Base-by-base conservation (phyloP, 139 green algal species). In the Desmodesmus armatus region DNA sequence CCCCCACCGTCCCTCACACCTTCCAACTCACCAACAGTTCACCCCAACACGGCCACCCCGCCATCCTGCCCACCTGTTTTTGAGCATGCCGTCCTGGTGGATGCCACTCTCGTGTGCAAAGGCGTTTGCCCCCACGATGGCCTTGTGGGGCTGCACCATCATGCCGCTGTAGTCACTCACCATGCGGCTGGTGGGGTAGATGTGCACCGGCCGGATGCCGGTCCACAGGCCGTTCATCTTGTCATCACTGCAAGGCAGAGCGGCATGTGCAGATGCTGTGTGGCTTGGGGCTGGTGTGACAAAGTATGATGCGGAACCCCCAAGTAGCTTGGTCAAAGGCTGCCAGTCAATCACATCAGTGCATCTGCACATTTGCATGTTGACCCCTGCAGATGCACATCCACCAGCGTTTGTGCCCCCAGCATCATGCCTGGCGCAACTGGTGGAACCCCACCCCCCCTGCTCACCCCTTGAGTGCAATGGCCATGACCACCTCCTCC, bases 61-160 rank as follows among this genome's bases (percentile, higher is more conserved):
- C n/a, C n/a, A n/a, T n/a, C n/a, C n/a, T n/a, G n/a, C 70, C 2
- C 70, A 78, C 70, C 70, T 66, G 84, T 90, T 92, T 90, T 97
- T 97, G 21, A 97, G 87, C 94, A 97, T 97, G 83, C 94, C 94
- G 49, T 96, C 93, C 87, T 99, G 97, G 90, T 99, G 97, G 77
- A 99, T 99, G 58, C 97, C 97, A 43, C 82, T 94, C 90, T 99
- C 97, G 89, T 99, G 97, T 21, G 95, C 93, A 84, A 99, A 99
- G 0, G 97, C 97, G 84, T 99, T 99, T 43, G 97, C 96, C n/a
- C 97, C 97, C 78, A 99, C 97, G 73, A 99, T 99, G 19, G 97
- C 97, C 92, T 99, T 99, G 93, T 99, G 97, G 3, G 97, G 97
- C 92, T 99, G 97, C 51, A 99, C 92, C 17, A 93, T 88, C 95